Base-by-base conservation (phyloP, 805 yeast genomes). In the Osmozyma mogii region DNA sequence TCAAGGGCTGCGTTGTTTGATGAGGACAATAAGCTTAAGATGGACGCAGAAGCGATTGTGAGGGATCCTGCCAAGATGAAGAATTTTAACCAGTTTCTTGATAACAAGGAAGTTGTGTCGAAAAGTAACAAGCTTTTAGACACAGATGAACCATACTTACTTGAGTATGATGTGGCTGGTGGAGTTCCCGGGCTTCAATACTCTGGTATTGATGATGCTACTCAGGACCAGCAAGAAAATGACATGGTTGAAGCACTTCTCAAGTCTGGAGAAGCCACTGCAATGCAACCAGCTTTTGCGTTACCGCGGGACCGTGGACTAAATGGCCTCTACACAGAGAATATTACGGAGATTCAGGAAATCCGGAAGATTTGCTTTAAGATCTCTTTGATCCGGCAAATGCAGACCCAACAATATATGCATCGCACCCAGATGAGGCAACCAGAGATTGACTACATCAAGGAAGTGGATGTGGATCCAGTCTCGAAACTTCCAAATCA, bases 331-430 rank as follows among this genome's bases (percentile, higher is more conserved):
- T 59, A 84, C 32, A 65, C 72, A 43, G 67, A 69, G 13, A 92
- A 88, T 44, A 77, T 92, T 25, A 58, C 65, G 1, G 72, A 80
- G 39, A 84, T 92, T 67, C 96, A 89, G 57, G 85, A 85, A 43
- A 82, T 92, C 20, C 65, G 98, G 34, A 82, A 78, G 40, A 67
- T 84, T 4, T 88, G 96, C 50, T 83, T 85, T 58, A 88, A 88
- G 52, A 84, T 92, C 13, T 78, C 89, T 4, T 60, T 87, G 28
- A 84, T 92, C 35, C 67, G 95, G 41, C 88, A 88, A 48, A 80
- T 92, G 80, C 97, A 92, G 55, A 81, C 81, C 12, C 84, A 80
- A 29, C 79, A 75, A 35, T 77, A 75, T 52, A 61, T 81, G 28
- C 89, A 81, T 47, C 80, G 78, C 29, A 69, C 85, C 0, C 89